A percentile compares a stretch with the other conserved stretches of the same genome.
These are phyloP conservation scores for Ceratocystis cubensis DNA, from an alignment of 2,329 filamentous ascomycete genomes.

Conservation along the genomic window DNA sequence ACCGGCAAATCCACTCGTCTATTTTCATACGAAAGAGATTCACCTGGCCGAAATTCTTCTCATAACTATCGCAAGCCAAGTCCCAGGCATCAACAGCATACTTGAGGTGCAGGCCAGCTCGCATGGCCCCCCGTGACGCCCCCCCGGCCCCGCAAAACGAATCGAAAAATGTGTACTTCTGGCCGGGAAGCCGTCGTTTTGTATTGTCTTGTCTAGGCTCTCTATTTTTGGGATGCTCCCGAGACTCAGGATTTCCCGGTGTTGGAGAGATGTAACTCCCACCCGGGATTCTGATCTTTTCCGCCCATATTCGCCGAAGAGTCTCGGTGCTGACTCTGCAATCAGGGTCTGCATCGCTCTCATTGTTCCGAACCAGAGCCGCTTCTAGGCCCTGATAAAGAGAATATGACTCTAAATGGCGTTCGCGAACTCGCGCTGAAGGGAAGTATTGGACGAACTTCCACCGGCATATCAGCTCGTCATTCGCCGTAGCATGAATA, in stretches of 20 bases:
- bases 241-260: neutral
- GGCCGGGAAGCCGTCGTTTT: constrained; percentile 24
- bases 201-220: neutral
- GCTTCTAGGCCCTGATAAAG: constrained; percentile 29
- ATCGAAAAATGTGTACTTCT: constrained; percentile 56
- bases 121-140: constrained; percentile 49
- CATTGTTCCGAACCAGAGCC: constrained; percentile 28
- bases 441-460: constrained; percentile 30
- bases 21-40: constrained; percentile 38
- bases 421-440: constrained; percentile 18
- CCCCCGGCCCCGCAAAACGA: constrained; percentile 64
- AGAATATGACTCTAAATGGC: constrained; percentile 21
- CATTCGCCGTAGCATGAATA: constrained; percentile 27
- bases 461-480: constrained; percentile 42
- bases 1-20: constrained; percentile 35
- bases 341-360: constrained; percentile 26
- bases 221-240: neutral
- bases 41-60: constrained; percentile 42
- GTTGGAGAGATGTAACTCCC: constrained; percentile 16
- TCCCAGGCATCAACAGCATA: constrained; percentile 53
- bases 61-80: constrained; percentile 46
- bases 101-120: constrained; percentile 43
- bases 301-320: constrained; percentile 28
- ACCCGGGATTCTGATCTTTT: constrained; percentile 14
- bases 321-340: constrained; percentile 27